Base-by-base conservation (phyloP, 805 yeast species). In the Teunomyces aglyptinius region DNA sequence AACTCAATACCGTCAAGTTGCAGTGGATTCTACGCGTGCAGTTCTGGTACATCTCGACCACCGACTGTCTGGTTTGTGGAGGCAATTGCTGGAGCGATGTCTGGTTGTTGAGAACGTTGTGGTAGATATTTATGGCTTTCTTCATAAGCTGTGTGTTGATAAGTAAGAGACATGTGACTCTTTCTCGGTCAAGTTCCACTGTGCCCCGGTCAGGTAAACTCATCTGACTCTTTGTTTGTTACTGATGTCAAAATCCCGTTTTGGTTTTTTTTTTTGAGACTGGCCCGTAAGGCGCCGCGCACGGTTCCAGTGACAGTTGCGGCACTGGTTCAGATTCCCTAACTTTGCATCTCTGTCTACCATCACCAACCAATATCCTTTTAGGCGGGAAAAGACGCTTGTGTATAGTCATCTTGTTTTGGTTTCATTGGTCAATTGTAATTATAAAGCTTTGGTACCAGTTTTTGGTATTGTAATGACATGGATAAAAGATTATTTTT, bases 71-170 rank as follows among this genome's bases (percentile, higher is more conserved):
- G 31, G 66, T 63, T 39, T 59, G 69, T 5, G 52, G 52, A 3
- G 69, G 69, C 47, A 67, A 53, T 48, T 60, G 66, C 38, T 57
- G 65, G 29, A 70, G 53, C 5, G 68, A 51, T 42, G 64, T 68
- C 27, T 57, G 73, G 51, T 70, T 69, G 47, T 66, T 62, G 33
- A 71, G 55, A 3, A 71, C 52, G 28, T 61, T 64, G 27, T 61
- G 64, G 47, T 72, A 68, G 22, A 72, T 57, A 39, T 58, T 58
- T 24, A 70, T 60, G 2, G 75, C 70, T 45, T 70, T 68, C 50
- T 70, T 70, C 62, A 73, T 65, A 28, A 73, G 67, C 49, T 67
- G 73, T 4, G 77, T 60, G 52, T 73, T 73, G 35, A 73, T 70
- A 41, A 72, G 60, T 24, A 73, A 56, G 26, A 73, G 63, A 29